Conservation (phyloP, 768 basidiomycete genomes). For the Mycena floridula region DNA sequence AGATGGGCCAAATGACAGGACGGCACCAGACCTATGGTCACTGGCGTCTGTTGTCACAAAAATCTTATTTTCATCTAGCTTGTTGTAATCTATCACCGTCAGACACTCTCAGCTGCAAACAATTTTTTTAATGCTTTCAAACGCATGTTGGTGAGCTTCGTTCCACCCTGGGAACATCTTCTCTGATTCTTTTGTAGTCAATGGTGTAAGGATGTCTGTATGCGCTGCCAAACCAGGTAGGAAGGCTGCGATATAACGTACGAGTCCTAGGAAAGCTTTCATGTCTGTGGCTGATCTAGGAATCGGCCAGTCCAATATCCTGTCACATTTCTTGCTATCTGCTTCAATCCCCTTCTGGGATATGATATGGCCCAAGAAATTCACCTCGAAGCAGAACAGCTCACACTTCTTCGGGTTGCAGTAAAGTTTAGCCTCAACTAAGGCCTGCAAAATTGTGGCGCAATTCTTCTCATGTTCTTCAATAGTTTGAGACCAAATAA, state of each 20-base stretch:
- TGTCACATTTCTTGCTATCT: conserved; percentile 11
- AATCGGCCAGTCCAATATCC: conserved; percentile 16
- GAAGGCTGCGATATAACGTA: conserved; percentile 11
- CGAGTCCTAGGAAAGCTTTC: conserved; percentile 17
- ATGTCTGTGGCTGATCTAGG: conserved; percentile 13
- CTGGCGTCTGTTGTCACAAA: conserved; percentile 24
- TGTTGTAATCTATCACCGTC: conserved; percentile 20
- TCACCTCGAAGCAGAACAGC: conserved; percentile 1
- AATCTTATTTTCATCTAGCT: conserved; percentile 17
- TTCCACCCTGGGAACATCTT: conserved; percentile 12
- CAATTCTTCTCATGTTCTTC: conserved; percentile 26
- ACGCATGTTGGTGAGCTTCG: conserved; percentile 9
- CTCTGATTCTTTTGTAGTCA: conserved; percentile 13
- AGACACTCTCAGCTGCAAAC: conserved; percentile 18
- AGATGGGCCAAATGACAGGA: conserved; percentile 15
- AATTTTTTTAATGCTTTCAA: conserved; percentile 17
- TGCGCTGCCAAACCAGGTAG: conserved; percentile 1
- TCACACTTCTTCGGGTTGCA: conserved; percentile 19
- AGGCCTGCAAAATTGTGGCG: conserved; percentile 10
- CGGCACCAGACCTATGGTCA: conserved; percentile 16
- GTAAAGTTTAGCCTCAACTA: conserved; percentile 14
- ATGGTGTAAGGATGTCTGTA: conserved; percentile 4
- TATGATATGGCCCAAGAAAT: conserved; percentile 24
- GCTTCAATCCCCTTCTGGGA: conserved; percentile 19
- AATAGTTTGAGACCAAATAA: conserved; percentile 33